Conservation (phyloP, 192 early-diverging fungal genomes). For the Umbelopsis vinacea region DNA sequence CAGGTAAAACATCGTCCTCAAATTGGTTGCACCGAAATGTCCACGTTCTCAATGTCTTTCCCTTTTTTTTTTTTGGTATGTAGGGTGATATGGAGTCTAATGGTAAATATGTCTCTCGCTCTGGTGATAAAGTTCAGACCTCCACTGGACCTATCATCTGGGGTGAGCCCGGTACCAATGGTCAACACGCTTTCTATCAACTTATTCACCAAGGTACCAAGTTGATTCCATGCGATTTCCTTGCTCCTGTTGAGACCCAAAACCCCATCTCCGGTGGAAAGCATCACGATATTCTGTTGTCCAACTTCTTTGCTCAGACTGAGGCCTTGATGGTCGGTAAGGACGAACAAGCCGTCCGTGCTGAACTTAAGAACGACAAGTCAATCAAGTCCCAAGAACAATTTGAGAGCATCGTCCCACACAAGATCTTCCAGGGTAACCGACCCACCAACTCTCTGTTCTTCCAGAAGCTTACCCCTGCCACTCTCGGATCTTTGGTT, state of each 20-base stretch:
- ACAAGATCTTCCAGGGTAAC: slow-evolving; percentile 99
- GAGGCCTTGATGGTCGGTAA: slow-evolving; percentile 98
- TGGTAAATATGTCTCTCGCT: slow-evolving; percentile 91
- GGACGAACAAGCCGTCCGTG: slow-evolving; percentile 73
- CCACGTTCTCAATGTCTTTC: background rate
- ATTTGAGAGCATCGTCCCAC: slow-evolving; percentile 75
- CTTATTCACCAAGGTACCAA: slow-evolving; percentile 99
- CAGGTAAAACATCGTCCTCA: slow-evolving; percentile 54
- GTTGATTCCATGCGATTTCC: slow-evolving; percentile 93
- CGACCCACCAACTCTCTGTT: slow-evolving; percentile 96
- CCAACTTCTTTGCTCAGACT: slow-evolving; percentile 99
- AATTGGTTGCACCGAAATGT: background rate
- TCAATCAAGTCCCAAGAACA: slow-evolving; percentile 45
- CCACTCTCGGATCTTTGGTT: slow-evolving; percentile 89
- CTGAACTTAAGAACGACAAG: slow-evolving; percentile 76
- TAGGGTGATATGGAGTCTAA: slow-evolving; percentile 99
- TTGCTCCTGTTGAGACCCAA: slow-evolving; percentile 91
- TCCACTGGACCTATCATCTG: slow-evolving; percentile 97
- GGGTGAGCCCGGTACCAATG: slow-evolving; percentile 99
- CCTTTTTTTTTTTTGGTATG: background rate
- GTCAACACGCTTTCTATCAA: slow-evolving; percentile 99
- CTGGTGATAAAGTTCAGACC: slow-evolving; percentile 80
- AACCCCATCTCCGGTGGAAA: slow-evolving; percentile 86
- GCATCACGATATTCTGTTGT: slow-evolving; percentile 96
- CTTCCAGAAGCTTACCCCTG: slow-evolving; percentile 91